phyloP scores from a whole-genome alignment of 2,329 filamentous ascomycete genomes.

The Curvularia lunata region DNA sequence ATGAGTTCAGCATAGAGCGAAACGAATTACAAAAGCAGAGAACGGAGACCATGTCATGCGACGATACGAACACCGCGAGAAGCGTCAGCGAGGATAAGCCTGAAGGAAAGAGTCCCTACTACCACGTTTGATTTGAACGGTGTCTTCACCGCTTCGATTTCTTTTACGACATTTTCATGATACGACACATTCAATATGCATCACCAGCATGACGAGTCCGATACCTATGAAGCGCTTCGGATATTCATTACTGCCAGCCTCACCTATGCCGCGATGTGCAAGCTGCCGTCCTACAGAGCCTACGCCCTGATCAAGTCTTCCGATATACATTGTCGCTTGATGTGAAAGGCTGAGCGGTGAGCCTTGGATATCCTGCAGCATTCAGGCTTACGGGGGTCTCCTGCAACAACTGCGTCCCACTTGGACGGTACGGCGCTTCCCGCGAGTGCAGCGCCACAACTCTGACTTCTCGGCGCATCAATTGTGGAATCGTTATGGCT shows the following conservation, averaged over 20 bases:
- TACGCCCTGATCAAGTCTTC: too few species aligned
- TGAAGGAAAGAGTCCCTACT: slow-evolving; percentile 21
- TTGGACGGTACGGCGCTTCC: slow-evolving; percentile 1
- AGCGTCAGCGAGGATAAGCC: slow-evolving; percentile 22
- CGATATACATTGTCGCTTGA: background rate
- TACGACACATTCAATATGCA: background rate
- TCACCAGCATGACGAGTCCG: background rate
- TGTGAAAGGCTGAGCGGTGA: background rate
- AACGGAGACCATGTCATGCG: slow-evolving; percentile 11
- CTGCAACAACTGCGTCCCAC: background rate
- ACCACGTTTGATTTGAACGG: slow-evolving; percentile 19
- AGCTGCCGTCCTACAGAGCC: background rate
- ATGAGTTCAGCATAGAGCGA: slow-evolving; percentile 28
- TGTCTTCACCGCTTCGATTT: background rate
- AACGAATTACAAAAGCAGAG: slow-evolving; percentile 15
- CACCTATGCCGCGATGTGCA: background rate
- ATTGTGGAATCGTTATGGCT: background rate
- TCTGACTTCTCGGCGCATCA: background rate
- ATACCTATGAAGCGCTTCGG: background rate
- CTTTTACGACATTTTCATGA: background rate
- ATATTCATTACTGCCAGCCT: background rate
- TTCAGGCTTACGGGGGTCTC: background rate
- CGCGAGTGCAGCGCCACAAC: background rate
- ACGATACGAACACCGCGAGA: slow-evolving; percentile 13
- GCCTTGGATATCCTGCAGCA: background rate